Conservation (phyloP, 1,284 basidiomycete species). For the Boletus calvinii region DNA sequence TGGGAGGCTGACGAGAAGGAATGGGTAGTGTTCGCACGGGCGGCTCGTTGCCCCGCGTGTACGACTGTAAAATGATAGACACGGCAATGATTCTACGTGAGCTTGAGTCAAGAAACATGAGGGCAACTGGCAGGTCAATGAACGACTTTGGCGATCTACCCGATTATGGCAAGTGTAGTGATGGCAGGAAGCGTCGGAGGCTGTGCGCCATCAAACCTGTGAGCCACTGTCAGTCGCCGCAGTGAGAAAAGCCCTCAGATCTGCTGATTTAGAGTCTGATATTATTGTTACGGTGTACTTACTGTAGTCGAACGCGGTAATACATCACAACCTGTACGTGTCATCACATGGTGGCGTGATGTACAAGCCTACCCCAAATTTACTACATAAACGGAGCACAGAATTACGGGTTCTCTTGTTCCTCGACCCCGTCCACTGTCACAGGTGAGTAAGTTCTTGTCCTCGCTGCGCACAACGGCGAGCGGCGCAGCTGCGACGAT, state of each 20-base stretch:
- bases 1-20: conserved; percentile 17
- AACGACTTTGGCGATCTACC: conserved; percentile 11
- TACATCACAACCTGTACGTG: not conserved
- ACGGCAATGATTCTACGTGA: not conserved
- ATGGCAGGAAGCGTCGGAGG: not conserved
- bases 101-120: conserved; percentile 1
- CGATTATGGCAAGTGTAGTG: conserved; percentile 18
- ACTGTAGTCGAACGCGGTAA: not conserved
- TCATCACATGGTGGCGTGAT: not conserved
- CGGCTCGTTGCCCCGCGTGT: not conserved
- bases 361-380: not conserved
- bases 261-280: not conserved
- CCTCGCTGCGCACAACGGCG: not conserved
- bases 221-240: not conserved
- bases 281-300: too few species aligned
- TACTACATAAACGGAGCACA: not conserved
- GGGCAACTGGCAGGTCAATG: not conserved
- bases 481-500: not conserved
- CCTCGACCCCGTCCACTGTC: not conserved
- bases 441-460: not conserved
- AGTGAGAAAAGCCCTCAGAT: not conserved
- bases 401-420: too few species aligned
- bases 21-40: not conserved
- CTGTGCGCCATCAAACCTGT: conserved; percentile 1
- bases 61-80: not conserved